Base-by-base conservation (phyloP, 495 filamentous ascomycete species). In the Jackrogersella multiformis region DNA sequence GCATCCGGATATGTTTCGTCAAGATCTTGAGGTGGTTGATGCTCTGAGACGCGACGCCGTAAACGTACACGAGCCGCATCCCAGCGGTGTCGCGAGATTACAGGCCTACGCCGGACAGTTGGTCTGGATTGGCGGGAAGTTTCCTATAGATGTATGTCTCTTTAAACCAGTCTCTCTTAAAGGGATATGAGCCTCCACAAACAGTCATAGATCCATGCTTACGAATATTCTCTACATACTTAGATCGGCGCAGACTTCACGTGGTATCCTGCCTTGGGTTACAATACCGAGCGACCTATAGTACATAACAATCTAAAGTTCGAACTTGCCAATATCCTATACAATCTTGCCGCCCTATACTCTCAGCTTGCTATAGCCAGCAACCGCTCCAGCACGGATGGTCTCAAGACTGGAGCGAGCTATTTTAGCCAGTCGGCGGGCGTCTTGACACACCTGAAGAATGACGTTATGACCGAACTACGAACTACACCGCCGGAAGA, bases 1-100 rank as follows among this genome's bases (percentile, higher is more conserved):
- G 75, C 95, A 97, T 77, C 95, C 96, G 55, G 92, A 97, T 76
- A 97, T 97, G 93, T 99, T 99, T 78, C 85, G 88, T 63, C 84
- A 91, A 51, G 95, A 99, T 79, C 85, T 99, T 38, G 85, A 95
- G 56, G 84, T 90, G 61, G 92, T 99, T 74, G 93, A 99, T 74
- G 81, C 86, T 45, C 74, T 98, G 51, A 87, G 95, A 9, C 85
- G 81, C 45, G 91, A 94, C 62, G 95, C 95, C 42, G 79, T 97
- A 60, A 90, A 93, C 76, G 89, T 94, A 9, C 88, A 90, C 56
- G 95, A 98, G 69, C 87, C 95, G 12, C 95, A 99, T 77, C 78
- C 86, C n/a, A 96, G 90, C 73, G 96, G 95, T 23, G 85, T 98
- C 67, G 88, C 84, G 69, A 96, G 95, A 79, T 80, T 99, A 20